Evolutionary conservation across 2,329 filamentous ascomycete species (phyloP).

Genomic region (Harringtonia aguacate): DNA sequence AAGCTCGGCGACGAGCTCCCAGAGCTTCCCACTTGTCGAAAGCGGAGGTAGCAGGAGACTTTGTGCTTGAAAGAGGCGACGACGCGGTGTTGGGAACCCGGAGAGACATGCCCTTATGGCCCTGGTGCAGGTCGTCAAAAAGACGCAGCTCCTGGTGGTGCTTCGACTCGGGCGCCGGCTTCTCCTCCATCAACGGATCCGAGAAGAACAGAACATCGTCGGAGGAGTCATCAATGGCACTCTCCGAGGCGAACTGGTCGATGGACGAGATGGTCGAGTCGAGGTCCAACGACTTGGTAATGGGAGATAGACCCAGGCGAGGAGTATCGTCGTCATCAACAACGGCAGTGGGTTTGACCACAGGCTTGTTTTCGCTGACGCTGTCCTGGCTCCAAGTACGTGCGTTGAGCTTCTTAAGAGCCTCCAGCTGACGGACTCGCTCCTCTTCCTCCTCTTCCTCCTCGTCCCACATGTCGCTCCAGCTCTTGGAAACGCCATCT

Average conservation of each 20-base stretch:
- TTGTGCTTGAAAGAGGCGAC: conserved; percentile 4
- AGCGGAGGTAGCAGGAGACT: conserved; percentile 37
- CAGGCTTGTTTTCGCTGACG: conserved; percentile 20
- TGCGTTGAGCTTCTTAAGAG: conserved; percentile 57
- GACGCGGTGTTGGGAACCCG: conserved; percentile 5
- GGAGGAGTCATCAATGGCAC: conserved; percentile 42
- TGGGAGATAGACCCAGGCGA: conserved; percentile 28
- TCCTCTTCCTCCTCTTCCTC: conserved; percentile 65
- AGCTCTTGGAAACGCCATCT: conserved; percentile 88
- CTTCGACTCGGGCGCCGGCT: conserved; percentile 11
- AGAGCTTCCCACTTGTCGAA: conserved; percentile 85
- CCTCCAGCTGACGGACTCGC: conserved; percentile 45
- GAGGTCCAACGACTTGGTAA: conserved; percentile 26
- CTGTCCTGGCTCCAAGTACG: conserved; percentile 73
- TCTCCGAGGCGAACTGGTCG: no score
- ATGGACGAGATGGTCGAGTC: no score
- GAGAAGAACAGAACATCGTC: conserved; percentile 66
- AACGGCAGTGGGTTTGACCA: conserved; percentile 10
- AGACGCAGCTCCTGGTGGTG: conserved; percentile 13
- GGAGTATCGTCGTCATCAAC: conserved; percentile 32
- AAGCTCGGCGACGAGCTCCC: conserved; percentile 70
- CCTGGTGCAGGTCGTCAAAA: background rate
- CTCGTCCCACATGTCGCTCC: conserved; percentile 97
- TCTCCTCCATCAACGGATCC: conserved; percentile 36
- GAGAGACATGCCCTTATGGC: no score